Evolutionary conservation across 805 yeast species (phyloP).

Genomic region (Kluyveromyces siamensis): DNA sequence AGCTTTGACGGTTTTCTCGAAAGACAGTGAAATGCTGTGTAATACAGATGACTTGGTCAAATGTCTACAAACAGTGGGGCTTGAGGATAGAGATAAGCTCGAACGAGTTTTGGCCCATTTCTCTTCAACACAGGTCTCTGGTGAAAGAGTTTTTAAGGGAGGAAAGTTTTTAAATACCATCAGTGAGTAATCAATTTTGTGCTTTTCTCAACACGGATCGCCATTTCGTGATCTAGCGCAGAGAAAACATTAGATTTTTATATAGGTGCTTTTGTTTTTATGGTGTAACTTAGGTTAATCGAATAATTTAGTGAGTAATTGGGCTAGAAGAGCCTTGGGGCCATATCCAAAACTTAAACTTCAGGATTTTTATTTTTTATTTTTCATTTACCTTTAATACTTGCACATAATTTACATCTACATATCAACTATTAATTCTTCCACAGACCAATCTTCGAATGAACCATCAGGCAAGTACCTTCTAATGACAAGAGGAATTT

Average conservation of each 20-base stretch:
- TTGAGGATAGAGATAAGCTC: slow-evolving; percentile 34
- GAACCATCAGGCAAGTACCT: slow-evolving; percentile 95
- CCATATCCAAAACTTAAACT: not conserved
- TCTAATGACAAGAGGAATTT: slow-evolving; percentile 91
- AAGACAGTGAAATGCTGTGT: slow-evolving; percentile 33
- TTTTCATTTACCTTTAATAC: not conserved
- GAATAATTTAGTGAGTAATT: not conserved
- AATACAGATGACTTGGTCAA: slow-evolving; percentile 41
- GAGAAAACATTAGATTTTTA: not conserved
- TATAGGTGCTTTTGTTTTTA: not conserved
- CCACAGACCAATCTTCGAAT: slow-evolving; percentile 98
- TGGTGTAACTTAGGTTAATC: not conserved
- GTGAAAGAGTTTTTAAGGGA: slow-evolving; percentile 51
- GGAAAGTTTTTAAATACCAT: slow-evolving; percentile 51
- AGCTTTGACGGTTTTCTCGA: slow-evolving; percentile 50
- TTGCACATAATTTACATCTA: slow-evolving; percentile 17
- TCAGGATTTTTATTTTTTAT: not conserved
- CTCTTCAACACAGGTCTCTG: slow-evolving; percentile 45
- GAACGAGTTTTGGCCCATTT: slow-evolving; percentile 46
- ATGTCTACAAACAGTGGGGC: slow-evolving; percentile 39
- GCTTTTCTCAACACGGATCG: not conserved
- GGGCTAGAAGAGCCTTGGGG: no score
- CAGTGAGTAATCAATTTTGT: slow-evolving; percentile 11
- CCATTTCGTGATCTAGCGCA: no score
- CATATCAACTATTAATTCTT: slow-evolving; percentile 86